Conservation (phyloP, 2,329 filamentous ascomycete species). For the Aspergillus luchuensis region DNA sequence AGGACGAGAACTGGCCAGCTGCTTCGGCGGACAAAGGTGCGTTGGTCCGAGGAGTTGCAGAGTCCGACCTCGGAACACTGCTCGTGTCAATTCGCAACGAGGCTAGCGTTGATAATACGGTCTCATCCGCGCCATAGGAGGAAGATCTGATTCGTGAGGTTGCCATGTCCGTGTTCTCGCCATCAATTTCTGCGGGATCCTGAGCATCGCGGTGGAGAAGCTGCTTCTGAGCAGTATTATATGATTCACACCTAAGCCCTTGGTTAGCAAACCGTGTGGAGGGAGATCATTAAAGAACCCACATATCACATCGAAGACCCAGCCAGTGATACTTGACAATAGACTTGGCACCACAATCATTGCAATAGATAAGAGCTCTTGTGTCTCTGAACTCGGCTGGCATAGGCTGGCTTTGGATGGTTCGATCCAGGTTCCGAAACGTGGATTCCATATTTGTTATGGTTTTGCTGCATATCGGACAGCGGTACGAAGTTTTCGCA, state of each 20-base stretch:
- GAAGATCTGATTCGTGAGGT: conserved; percentile 29
- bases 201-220: conserved; percentile 38
- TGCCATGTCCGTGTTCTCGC: conserved; percentile 20
- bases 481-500: conserved; percentile 89
- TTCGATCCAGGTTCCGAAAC: conserved; percentile 85
- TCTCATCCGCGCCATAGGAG: conserved; percentile 30
- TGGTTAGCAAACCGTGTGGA: conserved; percentile 14
- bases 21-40: conserved; percentile 24
- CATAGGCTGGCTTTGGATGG: conserved; percentile 90
- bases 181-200: conserved; percentile 28
- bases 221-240: conserved; percentile 49
- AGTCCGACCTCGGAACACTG: conserved; percentile 24
- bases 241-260: conserved; percentile 45
- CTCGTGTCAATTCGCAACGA: conserved; percentile 34
- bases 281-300: conserved; percentile 18
- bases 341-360: conserved; percentile 88
- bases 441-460: conserved; percentile 97
- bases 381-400: conserved; percentile 78
- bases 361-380: conserved; percentile 83
- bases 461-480: conserved; percentile 93
- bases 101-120: conserved; percentile 23
- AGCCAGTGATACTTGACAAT: conserved; percentile 92
- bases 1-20: conserved; percentile 32
- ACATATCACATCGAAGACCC: conserved; percentile 78
- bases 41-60: conserved; percentile 21